phyloP scores from a whole-genome alignment of 108 stramenopile genomes.

The Fistulifera solaris region DNA sequence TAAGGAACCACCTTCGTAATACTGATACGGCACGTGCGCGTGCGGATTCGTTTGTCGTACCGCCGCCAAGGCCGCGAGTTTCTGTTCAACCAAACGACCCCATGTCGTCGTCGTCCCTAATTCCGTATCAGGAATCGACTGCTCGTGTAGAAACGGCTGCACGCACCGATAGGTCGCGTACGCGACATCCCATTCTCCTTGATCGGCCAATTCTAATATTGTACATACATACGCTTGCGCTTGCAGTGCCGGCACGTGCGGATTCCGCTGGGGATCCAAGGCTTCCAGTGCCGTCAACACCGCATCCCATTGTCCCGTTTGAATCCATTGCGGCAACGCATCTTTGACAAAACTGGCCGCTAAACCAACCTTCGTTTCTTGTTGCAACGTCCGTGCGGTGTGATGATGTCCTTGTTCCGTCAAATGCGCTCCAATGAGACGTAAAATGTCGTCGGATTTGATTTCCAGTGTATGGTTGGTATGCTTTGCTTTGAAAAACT shows the following conservation, averaged over 20 bases:
- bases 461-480: background rate
- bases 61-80: conserved; percentile 47
- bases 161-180: conserved; percentile 31
- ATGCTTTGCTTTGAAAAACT: no score
- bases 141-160: conserved; percentile 22
- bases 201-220: conserved; percentile 43
- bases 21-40: conserved; percentile 27
- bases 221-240: conserved; percentile 26
- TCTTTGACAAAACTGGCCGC: conserved; percentile 16
- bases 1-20: conserved; percentile 27
- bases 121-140: conserved; percentile 3
- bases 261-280: conserved; percentile 22
- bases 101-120: conserved; percentile 17
- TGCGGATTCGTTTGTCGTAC: conserved; percentile 19
- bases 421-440: conserved; percentile 49
- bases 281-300: conserved; percentile 27
- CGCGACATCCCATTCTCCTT: conserved; percentile 35
- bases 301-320: conserved; percentile 53
- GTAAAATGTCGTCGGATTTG: conserved; percentile 41
- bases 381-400: conserved; percentile 34
- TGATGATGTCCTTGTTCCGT: conserved; percentile 48
- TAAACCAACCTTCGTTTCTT: conserved; percentile 50
- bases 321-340: conserved; percentile 13
- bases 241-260: conserved; percentile 30
- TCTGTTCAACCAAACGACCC: conserved; percentile 47